Evolutionary conservation across 2,329 filamentous ascomycete species (phyloP).

Genomic region (Calonectria ilicicola): DNA sequence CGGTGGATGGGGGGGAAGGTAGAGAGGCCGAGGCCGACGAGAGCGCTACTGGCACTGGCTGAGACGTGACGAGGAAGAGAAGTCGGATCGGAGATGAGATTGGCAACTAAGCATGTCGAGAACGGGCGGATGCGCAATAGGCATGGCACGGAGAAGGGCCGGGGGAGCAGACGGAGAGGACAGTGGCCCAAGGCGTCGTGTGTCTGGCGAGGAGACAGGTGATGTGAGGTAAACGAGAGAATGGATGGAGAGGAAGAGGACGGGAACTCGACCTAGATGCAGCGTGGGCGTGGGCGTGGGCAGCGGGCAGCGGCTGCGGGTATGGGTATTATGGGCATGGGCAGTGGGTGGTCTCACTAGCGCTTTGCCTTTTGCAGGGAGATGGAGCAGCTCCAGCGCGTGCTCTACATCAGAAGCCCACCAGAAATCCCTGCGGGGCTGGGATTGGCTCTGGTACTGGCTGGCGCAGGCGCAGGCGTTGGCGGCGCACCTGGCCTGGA

Average conservation of each 20-base stretch:
- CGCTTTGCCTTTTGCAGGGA: conserved; percentile 18
- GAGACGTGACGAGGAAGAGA: conserved; percentile 35
- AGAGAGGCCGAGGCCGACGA: conserved; percentile 31
- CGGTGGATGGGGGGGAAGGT: conserved; percentile 27
- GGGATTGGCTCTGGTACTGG: background rate
- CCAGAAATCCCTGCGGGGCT: conserved; percentile 25
- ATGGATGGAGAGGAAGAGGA: conserved; percentile 21
- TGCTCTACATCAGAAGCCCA: conserved; percentile 10
- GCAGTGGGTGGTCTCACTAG: conserved; percentile 29
- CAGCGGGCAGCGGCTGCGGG: conserved; percentile 18
- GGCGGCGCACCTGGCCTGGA: background rate
- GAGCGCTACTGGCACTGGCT: conserved; percentile 38
- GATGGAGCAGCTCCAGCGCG: conserved; percentile 19
- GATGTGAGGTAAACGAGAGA: conserved; percentile 29
- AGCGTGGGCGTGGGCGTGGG: conserved; percentile 23
- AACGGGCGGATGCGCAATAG: conserved; percentile 30
- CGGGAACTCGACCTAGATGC: conserved; percentile 22
- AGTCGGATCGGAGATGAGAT: conserved; percentile 38
- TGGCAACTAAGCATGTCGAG: conserved; percentile 45
- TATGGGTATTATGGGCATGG: conserved; percentile 14
- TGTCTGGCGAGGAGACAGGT: conserved; percentile 41
- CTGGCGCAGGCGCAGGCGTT: conserved; percentile 4
- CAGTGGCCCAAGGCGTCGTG: conserved; percentile 39
- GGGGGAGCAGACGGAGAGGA: conserved; percentile 21
- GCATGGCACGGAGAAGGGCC: conserved; percentile 35